Conservation (phyloP, 1,284 basidiomycete species). For the Pseudozyma sp. region DNA sequence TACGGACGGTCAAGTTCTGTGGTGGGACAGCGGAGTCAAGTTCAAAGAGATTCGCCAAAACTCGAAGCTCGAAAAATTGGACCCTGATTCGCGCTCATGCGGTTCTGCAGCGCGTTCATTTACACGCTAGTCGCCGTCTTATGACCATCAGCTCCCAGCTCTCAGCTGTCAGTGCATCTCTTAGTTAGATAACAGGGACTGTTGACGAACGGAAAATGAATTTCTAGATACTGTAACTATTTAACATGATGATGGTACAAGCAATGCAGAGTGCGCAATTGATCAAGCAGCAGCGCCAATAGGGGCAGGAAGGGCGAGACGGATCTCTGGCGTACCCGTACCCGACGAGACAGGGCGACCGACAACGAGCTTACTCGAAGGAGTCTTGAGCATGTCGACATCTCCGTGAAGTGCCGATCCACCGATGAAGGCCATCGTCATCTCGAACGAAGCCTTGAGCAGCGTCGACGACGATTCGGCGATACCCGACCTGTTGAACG, state of each 20-base stretch:
- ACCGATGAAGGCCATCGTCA: constrained; percentile 93
- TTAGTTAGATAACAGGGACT: no score
- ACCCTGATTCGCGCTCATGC: constrained; percentile 11
- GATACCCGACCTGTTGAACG: constrained; percentile 96
- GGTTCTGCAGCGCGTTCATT: constrained; percentile 1
- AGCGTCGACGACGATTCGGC: constrained; percentile 90
- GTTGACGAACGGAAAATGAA: constrained; percentile 1
- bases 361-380: constrained; percentile 90
- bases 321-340: constrained; percentile 61
- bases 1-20: no score
- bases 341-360: constrained; percentile 63
- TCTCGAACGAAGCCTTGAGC: constrained; percentile 97
- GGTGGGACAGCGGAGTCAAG: no score
- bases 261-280: constrained; percentile 4
- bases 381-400: constrained; percentile 88
- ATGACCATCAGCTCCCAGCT: not conserved
- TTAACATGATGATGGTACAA: constrained; percentile 27
- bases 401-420: constrained; percentile 95
- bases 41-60: not conserved
- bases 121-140: not conserved
- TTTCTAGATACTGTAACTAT: constrained; percentile 21
- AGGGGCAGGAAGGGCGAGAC: constrained; percentile 43
- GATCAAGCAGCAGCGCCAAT: constrained; percentile 32
- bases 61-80: constrained; percentile 4
- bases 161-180: no score